phyloP scores from a whole-genome alignment of 352 stramenopile species.

The Phytophthora ohioensis region DNA sequence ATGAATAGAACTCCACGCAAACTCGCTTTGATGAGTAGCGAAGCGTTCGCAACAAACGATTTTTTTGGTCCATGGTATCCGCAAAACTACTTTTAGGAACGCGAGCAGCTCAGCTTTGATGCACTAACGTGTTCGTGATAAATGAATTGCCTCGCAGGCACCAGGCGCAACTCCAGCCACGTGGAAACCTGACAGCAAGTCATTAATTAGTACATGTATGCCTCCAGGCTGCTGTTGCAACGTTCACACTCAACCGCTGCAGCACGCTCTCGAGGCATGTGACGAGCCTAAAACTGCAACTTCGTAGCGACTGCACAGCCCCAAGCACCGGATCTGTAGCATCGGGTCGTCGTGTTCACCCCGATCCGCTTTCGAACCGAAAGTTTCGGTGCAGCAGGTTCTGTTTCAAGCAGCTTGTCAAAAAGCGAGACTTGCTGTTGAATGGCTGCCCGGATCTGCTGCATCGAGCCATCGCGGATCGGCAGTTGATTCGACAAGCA shows the following conservation, averaged over 20 bases:
- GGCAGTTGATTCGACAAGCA: slow-evolving; percentile 6
- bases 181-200: slow-evolving; percentile 5
- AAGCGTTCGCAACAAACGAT: background rate
- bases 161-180: background rate
- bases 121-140: too few relatives aligned
- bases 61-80: background rate
- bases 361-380: background rate
- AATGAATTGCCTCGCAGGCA: background rate
- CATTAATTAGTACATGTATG: background rate
- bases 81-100: background rate
- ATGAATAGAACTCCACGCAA: slow-evolving; percentile 25
- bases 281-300: slow-evolving; percentile 1
- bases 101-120: too few relatives aligned
- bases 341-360: slow-evolving; percentile 11
- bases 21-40: background rate
- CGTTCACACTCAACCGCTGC: slow-evolving; percentile 17
- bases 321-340: slow-evolving; percentile 7
- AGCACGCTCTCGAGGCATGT: background rate
- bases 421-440: background rate
- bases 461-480: slow-evolving; percentile 16
- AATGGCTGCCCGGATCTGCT: slow-evolving; percentile 22
- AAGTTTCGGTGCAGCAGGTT: background rate
- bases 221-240: background rate
- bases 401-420: background rate
- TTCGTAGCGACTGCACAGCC: background rate